phyloP scores from a whole-genome alignment of 768 basidiomycete species.

The Termitomyces sp. region DNA sequence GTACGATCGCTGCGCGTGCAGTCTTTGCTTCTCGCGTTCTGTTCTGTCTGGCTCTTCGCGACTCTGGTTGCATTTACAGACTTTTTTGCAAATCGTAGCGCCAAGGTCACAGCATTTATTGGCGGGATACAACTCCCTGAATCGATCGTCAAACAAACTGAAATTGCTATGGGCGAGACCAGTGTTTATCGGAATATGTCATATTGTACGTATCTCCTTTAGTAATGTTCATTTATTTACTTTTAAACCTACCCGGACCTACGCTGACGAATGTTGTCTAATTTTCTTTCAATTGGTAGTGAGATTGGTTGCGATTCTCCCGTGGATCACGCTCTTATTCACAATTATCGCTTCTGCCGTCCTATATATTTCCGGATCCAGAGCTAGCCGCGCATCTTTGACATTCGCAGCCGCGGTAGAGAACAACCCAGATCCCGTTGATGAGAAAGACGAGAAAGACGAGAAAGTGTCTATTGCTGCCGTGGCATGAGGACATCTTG shows the following conservation, averaged over 20 bases:
- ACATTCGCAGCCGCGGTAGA: not conserved
- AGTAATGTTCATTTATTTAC: no score
- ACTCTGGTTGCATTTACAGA: conserved; percentile 14
- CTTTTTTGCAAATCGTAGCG: conserved; percentile 36
- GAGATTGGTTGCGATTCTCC: conserved; percentile 41
- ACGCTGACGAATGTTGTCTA: not conserved
- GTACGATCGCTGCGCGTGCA: conserved; percentile 28
- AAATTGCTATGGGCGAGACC: conserved; percentile 32
- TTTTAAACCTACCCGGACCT: not conserved
- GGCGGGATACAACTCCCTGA: conserved; percentile 30
- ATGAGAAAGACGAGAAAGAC: not conserved
- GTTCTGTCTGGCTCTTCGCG: conserved; percentile 41
- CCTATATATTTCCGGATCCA: conserved; percentile 26
- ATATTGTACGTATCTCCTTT: conserved; percentile 36
- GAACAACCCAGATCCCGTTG: not conserved
- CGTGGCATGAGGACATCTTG: not conserved
- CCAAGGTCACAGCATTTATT: conserved; percentile 39
- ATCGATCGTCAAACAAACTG: conserved; percentile 28
- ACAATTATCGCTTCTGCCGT: conserved; percentile 30
- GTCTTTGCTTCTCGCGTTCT: conserved; percentile 33
- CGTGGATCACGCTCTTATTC: conserved; percentile 47
- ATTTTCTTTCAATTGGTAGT: conserved; percentile 27
- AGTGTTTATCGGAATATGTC: conserved; percentile 37
- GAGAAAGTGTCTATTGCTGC: not conserved
- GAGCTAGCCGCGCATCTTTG: not conserved